These are phyloP conservation scores for Coemansia sp. DNA, from an alignment of 192 early-diverging fungal species.

Conservation along the genomic window DNA sequence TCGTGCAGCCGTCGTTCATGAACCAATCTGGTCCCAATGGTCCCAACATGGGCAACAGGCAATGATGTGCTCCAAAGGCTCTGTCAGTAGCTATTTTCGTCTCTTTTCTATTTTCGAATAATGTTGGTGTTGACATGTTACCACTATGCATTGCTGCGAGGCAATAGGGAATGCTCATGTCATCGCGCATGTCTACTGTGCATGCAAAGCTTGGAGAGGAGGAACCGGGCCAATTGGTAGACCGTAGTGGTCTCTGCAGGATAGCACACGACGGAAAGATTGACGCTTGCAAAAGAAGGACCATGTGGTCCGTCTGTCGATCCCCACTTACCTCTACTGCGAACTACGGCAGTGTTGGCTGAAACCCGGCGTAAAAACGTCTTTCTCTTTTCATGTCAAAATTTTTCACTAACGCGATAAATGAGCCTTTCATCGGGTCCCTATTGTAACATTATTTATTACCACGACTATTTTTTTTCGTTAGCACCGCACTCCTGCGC, in stretches of 20 bases:
- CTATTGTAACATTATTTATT: conserved; percentile 3
- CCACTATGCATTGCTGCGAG: not conserved
- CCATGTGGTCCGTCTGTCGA: not conserved
- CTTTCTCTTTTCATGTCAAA: not conserved
- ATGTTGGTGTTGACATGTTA: not conserved
- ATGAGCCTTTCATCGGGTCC: not conserved
- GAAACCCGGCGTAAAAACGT: not conserved
- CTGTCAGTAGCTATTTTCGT: not conserved
- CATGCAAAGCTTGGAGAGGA: not conserved
- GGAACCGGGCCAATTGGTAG: not conserved
- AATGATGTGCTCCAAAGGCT: not conserved
- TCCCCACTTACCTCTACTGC: not conserved
- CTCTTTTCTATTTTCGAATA: conserved; percentile 2
- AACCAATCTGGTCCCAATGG: not conserved
- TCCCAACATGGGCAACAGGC: not conserved
- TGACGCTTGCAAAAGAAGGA: not conserved
- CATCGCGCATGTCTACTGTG: not conserved
- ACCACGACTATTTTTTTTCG: not conserved
- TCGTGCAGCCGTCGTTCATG: not conserved
- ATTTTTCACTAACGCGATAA: not conserved
- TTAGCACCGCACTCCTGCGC: not conserved
- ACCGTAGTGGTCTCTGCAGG: not conserved
- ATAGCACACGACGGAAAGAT: not conserved
- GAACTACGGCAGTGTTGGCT: not conserved
- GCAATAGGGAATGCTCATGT: not conserved